Evolutionary conservation across 2,329 filamentous ascomycete genomes (phyloP), one percentile per base, ranked within the genome.

Genomic region (Fusarium albosuccineum): DNA sequence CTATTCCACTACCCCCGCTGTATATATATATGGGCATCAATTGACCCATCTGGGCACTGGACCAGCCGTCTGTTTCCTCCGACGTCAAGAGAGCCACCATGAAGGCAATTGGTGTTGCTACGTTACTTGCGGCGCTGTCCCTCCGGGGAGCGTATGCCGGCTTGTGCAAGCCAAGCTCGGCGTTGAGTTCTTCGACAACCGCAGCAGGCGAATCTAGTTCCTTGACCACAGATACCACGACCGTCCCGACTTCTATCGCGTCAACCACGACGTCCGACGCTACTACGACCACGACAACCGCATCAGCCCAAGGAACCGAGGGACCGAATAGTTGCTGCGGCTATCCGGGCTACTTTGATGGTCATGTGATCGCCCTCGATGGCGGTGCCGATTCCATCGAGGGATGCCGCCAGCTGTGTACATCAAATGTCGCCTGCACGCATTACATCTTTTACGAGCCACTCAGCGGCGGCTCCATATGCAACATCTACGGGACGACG

Each of bases 341-440:
- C 13, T 44, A 44, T 44, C 41, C 41, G 14, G 41, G 41, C 41
- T 44, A 44, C 41, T 44, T 44, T 44, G 41, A 44, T 44, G 41
- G 41, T n/a, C 22, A 44, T 14, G 41, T 44, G 22, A 11, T 27
- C 22, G 41, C 41, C 22, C 41, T 44, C 41, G 2, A 9, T n/a
- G 41, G 13, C 13, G 13, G 26, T n/a, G 13, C 22, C 6, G 22
- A 29, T 27, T 13, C 41, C 13, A 14, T 9, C 13, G 41, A 44
- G 13, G 17, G 17, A 44, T 44, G 41, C 22, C 22, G 9, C 41
- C 41, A 10, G 27, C 26, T 6, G 41, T 44, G 41, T 7, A 44
- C 41, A 44, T 44, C 41, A 44, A 17, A 44, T 10, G 22, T 44
- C 13, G 41, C 26, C 14, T 44, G 41, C 22, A 44, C 8, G 22